These are phyloP conservation scores for Persicaria maculosa DNA, from an alignment of 148 eudicot species.

Conservation along the genomic window DNA sequence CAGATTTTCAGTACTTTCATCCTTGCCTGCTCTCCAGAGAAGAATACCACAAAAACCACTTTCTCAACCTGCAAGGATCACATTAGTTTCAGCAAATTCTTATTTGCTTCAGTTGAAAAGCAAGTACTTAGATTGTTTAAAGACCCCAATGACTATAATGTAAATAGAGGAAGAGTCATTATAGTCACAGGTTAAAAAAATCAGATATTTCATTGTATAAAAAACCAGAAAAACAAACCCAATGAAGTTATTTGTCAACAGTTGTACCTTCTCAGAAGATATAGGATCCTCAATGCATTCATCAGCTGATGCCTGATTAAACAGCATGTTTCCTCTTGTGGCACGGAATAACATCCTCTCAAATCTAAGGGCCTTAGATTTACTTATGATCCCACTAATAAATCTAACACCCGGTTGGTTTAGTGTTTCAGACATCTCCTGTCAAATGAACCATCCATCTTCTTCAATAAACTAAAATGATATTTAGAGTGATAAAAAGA, in stretches of 20 bases:
- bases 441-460: conserved; percentile 27
- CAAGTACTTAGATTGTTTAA: background rate
- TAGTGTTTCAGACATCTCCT: conserved; percentile 80
- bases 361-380: conserved; percentile 68
- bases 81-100: background rate
- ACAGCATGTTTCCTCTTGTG: conserved; percentile 96
- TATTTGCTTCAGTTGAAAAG: background rate
- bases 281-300: conserved; percentile 77
- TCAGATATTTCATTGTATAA: background rate
- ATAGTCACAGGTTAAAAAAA: background rate
- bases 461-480: conserved; percentile 16
- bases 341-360: conserved; percentile 98
- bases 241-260: conserved; percentile 11
- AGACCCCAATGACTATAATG: background rate
- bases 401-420: conserved; percentile 81
- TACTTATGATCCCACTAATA: conserved; percentile 84
- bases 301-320: conserved; percentile 87
- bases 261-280: conserved; percentile 69
- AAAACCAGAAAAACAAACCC: background rate
- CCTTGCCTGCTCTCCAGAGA: conserved; percentile 98
- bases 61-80: conserved; percentile 83
- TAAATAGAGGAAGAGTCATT: background rate
- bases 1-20: conserved; percentile 91
- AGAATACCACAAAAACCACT: conserved; percentile 87
- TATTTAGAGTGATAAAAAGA: conserved; percentile 9